Evolutionary conservation across 352 stramenopile genomes (phyloP), one percentile per base, ranked within the genome.

Genomic region (Thraustochytrium striatum): DNA sequence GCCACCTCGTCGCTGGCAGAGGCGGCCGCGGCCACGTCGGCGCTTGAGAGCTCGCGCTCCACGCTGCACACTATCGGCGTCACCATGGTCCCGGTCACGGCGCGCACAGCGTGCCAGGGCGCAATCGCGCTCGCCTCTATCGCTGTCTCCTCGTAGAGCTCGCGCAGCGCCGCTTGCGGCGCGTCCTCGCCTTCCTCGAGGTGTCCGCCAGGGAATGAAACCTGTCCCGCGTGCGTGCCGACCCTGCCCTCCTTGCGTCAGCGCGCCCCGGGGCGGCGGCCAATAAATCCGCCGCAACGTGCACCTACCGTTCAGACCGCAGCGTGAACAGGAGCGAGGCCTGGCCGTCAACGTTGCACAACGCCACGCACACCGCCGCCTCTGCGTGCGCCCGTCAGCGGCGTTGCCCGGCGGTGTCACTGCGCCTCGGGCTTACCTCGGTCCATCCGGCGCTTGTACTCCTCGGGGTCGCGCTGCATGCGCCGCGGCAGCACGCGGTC

Each of bases 171-270:
- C 21, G 73, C 73, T 13, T 82, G 7, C 5, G 30, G 32, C 30
- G 73, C 38, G 1, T 61, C 69, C 33, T 82, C 73, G 19, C 55
- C 61, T 13, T 13, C 21, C 28, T 82, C 73, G n/a, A 78, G 32
- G 36, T 82, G 59, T 21, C 73, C 73, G 1, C 73, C 73, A 5
- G 73, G 73, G 47, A 82, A 78, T n/a, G 43, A 78, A 11, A 82
- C 73, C 47, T 82, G 73, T 16, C 41, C 47, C 33, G 47, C 65
- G 30, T 75, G 65, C 43, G 65, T 75, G 65, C 50, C 36, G 9
- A 75, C 65, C 21, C 3, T 55, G 16, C 47, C 16, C 16, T 16
- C 25, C 47, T n/a, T n/a, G n/a, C n/a, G n/a, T n/a, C n/a, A n/a
- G n/a, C n/a, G n/a, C n/a, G n/a, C n/a, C n/a, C n/a, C n/a, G n/a